phyloP scores from a whole-genome alignment of 345 rosid species.

The Streptanthus diversifolius region DNA sequence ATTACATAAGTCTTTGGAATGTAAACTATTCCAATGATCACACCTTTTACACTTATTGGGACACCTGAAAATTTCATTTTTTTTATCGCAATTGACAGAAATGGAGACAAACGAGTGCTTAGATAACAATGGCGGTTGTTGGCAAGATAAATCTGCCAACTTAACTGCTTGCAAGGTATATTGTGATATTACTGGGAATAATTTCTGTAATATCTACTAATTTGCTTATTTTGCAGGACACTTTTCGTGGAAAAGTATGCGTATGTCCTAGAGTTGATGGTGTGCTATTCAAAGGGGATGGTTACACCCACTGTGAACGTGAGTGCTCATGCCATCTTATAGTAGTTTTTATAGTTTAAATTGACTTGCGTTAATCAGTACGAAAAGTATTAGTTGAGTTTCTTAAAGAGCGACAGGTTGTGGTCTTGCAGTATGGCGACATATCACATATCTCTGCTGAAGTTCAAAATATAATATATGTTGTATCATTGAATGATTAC shows the following conservation, averaged over 20 bases:
- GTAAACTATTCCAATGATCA: not conserved
- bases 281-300: conserved; percentile 94
- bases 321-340: conserved; percentile 1
- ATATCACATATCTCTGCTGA: not conserved
- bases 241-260: conserved; percentile 94
- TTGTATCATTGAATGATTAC: not conserved
- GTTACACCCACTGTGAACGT: conserved; percentile 95
- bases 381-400: conserved; percentile 28
- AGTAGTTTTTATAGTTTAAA: not conserved
- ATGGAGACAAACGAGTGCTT: conserved; percentile 95
- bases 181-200: not conserved
- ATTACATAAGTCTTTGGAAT: not conserved
- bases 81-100: conserved; percentile 44
- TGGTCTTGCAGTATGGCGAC: not conserved
- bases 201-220: not conserved
- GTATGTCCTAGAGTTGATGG: conserved; percentile 92
- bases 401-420: conserved; percentile 38
- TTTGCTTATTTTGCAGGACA: conserved; percentile 54
- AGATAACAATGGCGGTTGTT: conserved; percentile 92
- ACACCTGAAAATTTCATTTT: not conserved
- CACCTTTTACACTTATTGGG: not conserved
- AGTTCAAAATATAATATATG: not conserved
- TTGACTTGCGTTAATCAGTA: not conserved
- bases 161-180: conserved; percentile 93
- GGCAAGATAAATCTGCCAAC: conserved; percentile 78